phyloP scores from a whole-genome alignment of 805 yeast genomes.

The Brettanomyces naardenensis region DNA sequence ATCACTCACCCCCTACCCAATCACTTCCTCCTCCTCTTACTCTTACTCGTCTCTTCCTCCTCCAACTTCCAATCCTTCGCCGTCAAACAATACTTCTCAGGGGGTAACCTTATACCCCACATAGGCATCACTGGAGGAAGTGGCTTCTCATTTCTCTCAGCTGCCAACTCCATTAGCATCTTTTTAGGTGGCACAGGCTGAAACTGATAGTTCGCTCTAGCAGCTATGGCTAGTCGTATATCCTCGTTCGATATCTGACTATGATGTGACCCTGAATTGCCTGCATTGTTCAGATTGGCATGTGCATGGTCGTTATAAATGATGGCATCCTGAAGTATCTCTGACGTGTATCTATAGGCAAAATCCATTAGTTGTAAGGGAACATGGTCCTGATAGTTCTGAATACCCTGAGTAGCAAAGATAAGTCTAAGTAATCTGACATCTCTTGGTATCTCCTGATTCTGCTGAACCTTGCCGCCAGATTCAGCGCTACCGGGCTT shows the following conservation, averaged over 20 bases:
- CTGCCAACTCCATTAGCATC: conserved; percentile 79
- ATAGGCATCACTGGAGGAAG: conserved; percentile 87
- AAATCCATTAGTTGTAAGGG: conserved; percentile 96
- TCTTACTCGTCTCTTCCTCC: conserved; percentile 2
- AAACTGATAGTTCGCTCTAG: conserved; percentile 92
- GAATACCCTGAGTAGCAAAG: conserved; percentile 88
- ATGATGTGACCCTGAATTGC: conserved; percentile 26
- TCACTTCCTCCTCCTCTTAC: no score
- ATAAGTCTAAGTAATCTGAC: conserved; percentile 84
- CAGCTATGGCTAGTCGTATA: conserved; percentile 83
- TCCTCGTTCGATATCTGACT: conserved; percentile 77
- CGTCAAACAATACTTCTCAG: conserved; percentile 93
- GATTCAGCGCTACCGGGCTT: neutral
- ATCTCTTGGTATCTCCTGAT: conserved; percentile 64
- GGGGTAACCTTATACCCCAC: conserved; percentile 92
- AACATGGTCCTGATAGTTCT: conserved; percentile 89
- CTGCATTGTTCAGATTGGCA: conserved; percentile 30
- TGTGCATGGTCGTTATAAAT: conserved; percentile 79
- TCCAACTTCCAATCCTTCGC: conserved; percentile 61
- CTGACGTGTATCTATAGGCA: conserved; percentile 82
- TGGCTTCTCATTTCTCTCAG: conserved; percentile 82
- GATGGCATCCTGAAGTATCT: conserved; percentile 83
- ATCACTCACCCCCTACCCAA: neutral
- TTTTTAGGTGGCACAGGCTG: conserved; percentile 96
- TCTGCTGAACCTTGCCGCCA: neutral